Percentiles rank a stretch among this genome's conserved stretches.
Evolutionary conservation across 768 basidiomycete genomes (phyloP).

Genomic region (Multifurca ochricompacta): DNA sequence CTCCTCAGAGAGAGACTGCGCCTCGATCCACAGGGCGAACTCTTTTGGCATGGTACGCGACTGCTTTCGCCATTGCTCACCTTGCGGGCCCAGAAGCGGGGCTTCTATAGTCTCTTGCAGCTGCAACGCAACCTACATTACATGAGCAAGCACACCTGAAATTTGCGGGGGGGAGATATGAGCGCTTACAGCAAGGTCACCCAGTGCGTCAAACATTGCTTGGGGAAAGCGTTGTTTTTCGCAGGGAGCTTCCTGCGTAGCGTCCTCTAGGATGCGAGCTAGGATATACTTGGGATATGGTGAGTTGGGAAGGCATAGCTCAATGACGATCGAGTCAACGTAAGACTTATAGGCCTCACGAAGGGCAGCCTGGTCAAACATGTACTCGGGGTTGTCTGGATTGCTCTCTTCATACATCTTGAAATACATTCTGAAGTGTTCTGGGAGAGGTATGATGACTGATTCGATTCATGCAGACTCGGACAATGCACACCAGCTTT

Average conservation of each 20-base stretch:
- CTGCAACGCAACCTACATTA: slow-evolving; percentile 52
- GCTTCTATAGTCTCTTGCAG: slow-evolving; percentile 57
- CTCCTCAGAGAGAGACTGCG: slow-evolving; percentile 51
- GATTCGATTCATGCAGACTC: slow-evolving; percentile 7
- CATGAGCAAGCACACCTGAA: neutral
- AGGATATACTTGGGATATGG: slow-evolving; percentile 60
- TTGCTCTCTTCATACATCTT: slow-evolving; percentile 36
- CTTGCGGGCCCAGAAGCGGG: slow-evolving; percentile 51
- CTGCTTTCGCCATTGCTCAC: slow-evolving; percentile 42
- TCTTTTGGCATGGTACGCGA: slow-evolving; percentile 48
- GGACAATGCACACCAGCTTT: slow-evolving; percentile 49
- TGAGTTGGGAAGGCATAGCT: slow-evolving; percentile 68
- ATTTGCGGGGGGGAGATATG: neutral
- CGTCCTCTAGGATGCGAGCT: slow-evolving; percentile 60
- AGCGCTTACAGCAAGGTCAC: slow-evolving; percentile 62
- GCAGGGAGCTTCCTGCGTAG: slow-evolving; percentile 62
- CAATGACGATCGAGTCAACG: slow-evolving; percentile 76
- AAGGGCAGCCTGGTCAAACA: slow-evolving; percentile 59
- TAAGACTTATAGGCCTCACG: slow-evolving; percentile 66
- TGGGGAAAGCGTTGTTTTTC: slow-evolving; percentile 75
- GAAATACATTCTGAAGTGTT: slow-evolving; percentile 67
- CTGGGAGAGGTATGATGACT: slow-evolving; percentile 31
- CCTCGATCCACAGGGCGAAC: slow-evolving; percentile 62
- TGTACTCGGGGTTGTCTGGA: slow-evolving; percentile 42
- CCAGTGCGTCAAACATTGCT: slow-evolving; percentile 71